These are phyloP conservation scores for Monosporascus sp. DNA, from an alignment of 2,329 filamentous ascomycete species.

Conservation along the genomic window DNA sequence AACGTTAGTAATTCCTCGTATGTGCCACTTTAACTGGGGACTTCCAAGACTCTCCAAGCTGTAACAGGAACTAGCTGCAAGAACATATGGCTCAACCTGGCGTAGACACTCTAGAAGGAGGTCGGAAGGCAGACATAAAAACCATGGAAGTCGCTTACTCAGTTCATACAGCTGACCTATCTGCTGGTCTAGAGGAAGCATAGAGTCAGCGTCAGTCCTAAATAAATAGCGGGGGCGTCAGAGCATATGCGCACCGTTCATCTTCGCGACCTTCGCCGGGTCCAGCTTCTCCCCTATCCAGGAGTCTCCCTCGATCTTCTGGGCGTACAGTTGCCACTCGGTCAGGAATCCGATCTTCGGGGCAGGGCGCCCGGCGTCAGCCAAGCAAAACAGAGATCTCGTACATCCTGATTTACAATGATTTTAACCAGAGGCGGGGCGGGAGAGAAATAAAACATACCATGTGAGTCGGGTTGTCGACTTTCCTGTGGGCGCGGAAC, in stretches of 20 bases:
- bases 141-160: slow-evolving; percentile 28
- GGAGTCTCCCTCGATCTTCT: slow-evolving; percentile 79
- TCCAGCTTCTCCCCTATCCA: slow-evolving; percentile 88
- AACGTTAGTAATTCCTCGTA: neutral
- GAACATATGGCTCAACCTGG: neutral
- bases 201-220: slow-evolving; percentile 1
- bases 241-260: slow-evolving; percentile 67
- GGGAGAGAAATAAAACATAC: slow-evolving; percentile 41
- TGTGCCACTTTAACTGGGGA: neutral
- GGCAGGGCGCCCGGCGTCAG: neutral
- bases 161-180: slow-evolving; percentile 90
- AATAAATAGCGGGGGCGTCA: neutral
- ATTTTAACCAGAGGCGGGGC: neutral
- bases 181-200: slow-evolving; percentile 67
- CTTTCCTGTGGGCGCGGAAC: slow-evolving; percentile 74
- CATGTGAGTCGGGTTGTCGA: slow-evolving; percentile 90
- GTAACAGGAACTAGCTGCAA: neutral
- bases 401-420: neutral
- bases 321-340: slow-evolving; percentile 94
- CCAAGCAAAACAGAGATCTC: neutral
- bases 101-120: neutral
- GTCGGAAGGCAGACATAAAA: neutral
- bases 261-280: slow-evolving; percentile 76
- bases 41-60: neutral
- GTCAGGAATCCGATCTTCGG: slow-evolving; percentile 85